phyloP scores from a whole-genome alignment of 345 rosid genomes.

The Anacardium occidentale region DNA sequence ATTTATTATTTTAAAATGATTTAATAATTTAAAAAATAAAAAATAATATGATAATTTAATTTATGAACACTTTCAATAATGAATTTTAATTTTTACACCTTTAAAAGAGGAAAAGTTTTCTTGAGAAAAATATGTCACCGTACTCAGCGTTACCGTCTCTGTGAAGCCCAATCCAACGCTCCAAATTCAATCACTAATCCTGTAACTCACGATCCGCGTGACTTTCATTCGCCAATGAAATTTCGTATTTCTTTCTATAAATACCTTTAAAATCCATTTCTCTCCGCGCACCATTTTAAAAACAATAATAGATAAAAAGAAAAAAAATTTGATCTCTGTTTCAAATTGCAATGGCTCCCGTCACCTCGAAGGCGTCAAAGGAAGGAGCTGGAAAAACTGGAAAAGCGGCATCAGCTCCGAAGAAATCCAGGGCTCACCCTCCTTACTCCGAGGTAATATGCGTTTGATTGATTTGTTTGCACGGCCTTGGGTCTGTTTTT shows the following conservation, averaged over 20 bases:
- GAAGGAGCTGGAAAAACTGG: conserved; percentile 13
- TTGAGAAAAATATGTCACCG: too few relatives aligned
- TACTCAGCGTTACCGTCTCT: too few relatives aligned
- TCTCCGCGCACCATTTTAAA: not conserved
- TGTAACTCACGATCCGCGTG: conserved; percentile 16
- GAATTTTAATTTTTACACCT: too few relatives aligned
- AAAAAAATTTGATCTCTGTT: not conserved
- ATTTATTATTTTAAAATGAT: too few relatives aligned
- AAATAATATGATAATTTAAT: too few relatives aligned
- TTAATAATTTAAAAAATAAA: too few relatives aligned
- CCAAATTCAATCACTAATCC: not conserved
- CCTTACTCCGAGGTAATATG: conserved; percentile 38
- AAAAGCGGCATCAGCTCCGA: conserved; percentile 9
- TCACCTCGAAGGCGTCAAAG: conserved; percentile 1
- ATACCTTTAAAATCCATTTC: not conserved
- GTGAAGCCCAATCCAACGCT: conserved; percentile 17
- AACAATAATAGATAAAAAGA: too few relatives aligned
- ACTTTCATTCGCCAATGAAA: conserved; percentile 23
- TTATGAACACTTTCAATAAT: too few relatives aligned
- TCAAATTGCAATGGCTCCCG: conserved; percentile 20
- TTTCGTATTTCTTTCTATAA: not conserved
- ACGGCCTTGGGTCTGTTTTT: not conserved
- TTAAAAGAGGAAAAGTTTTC: too few relatives aligned
- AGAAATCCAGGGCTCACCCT: conserved; percentile 40
- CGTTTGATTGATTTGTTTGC: not conserved